Percentiles rank a stretch among this genome's conserved stretches.
These are phyloP conservation scores for Colletotrichum simmondsii DNA, from an alignment of 2,329 filamentous ascomycete genomes.

Conservation along the genomic window DNA sequence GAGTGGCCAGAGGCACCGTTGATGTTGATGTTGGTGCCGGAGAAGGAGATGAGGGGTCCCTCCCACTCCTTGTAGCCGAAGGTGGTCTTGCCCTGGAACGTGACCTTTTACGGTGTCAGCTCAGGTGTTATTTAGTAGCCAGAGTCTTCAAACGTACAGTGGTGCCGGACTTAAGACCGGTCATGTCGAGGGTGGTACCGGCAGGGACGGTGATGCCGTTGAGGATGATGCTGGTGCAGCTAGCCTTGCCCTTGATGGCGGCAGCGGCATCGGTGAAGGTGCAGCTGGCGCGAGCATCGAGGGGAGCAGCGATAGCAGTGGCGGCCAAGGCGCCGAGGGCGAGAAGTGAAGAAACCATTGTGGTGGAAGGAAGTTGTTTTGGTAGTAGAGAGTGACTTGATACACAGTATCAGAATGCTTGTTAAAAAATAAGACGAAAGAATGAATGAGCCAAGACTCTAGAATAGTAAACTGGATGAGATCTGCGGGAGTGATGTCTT, in stretches of 20 bases:
- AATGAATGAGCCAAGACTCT: slow-evolving; percentile 27
- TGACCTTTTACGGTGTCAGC: slow-evolving; percentile 48
- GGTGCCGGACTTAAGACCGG: slow-evolving; percentile 61
- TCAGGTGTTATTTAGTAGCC: too few species aligned
- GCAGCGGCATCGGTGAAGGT: slow-evolving; percentile 64
- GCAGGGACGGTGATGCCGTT: slow-evolving; percentile 66
- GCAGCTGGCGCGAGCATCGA: slow-evolving; percentile 48
- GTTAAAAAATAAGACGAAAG: neutral
- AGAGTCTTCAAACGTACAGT: slow-evolving; percentile 35
- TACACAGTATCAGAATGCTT: slow-evolving; percentile 25
- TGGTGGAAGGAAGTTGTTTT: slow-evolving; percentile 1
- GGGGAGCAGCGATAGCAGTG: slow-evolving; percentile 37
- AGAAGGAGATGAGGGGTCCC: slow-evolving; percentile 71
- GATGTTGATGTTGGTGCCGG: slow-evolving; percentile 66
- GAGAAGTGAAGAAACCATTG: slow-evolving; percentile 35
- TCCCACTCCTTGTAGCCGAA: slow-evolving; percentile 75
- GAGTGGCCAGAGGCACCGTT: slow-evolving; percentile 60
- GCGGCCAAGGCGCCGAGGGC: slow-evolving; percentile 43
- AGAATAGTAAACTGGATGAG: slow-evolving; percentile 23
- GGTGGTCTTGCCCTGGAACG: slow-evolving; percentile 73
- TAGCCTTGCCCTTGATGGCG: slow-evolving; percentile 59
- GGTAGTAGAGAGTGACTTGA: slow-evolving; percentile 23
- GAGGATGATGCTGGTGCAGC: slow-evolving; percentile 65
- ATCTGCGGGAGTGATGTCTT: slow-evolving; percentile 30
- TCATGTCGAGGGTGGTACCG: slow-evolving; percentile 68